These are phyloP conservation scores for Penicillium manginii DNA, from an alignment of 495 filamentous ascomycete species.

Conservation along the genomic window DNA sequence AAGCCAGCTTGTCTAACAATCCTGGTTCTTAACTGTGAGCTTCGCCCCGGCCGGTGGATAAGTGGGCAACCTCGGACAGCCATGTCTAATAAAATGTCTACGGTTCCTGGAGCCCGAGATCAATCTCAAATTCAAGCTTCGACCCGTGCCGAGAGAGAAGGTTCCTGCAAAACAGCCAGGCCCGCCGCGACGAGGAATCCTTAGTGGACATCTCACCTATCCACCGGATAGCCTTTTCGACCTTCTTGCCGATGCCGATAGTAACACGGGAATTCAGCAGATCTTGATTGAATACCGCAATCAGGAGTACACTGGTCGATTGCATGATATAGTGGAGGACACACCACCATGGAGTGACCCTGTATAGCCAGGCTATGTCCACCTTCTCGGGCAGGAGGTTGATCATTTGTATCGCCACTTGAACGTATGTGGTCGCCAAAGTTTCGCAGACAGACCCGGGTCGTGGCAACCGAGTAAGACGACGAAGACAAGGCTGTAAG, in stretches of 20 bases:
- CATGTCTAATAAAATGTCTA: no score
- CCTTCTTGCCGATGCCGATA: no score
- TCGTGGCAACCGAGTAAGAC: constrained; percentile 30
- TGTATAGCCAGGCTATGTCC: constrained; percentile 43
- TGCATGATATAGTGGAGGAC: constrained; percentile 65
- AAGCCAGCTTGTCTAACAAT: no score
- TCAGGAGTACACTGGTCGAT: constrained; percentile 56
- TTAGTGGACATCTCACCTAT: constrained; percentile 48
- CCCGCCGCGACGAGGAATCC: constrained; percentile 49
- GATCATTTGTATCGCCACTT: constrained; percentile 53
- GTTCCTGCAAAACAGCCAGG: constrained; percentile 36
- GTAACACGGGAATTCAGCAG: no score
- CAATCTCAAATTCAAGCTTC: constrained; percentile 1
- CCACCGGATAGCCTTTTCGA: constrained; percentile 13
- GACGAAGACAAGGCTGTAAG: constrained; percentile 61
- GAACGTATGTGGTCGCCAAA: constrained; percentile 53
- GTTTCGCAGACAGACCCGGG: constrained; percentile 39
- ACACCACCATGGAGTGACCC: constrained; percentile 60
- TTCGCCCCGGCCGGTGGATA: no score
- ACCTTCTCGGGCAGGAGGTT: constrained; percentile 7
- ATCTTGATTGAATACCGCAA: constrained; percentile 46
- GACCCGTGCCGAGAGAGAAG: constrained; percentile 23
- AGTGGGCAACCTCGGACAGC: no score
- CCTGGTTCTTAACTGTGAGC: no score
- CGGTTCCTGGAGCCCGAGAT: no score